Percentiles rank a stretch among this genome's conserved stretches.
Evolutionary conservation across 495 filamentous ascomycete genomes (phyloP).

Genomic region (Penicillium bialowiezense): DNA sequence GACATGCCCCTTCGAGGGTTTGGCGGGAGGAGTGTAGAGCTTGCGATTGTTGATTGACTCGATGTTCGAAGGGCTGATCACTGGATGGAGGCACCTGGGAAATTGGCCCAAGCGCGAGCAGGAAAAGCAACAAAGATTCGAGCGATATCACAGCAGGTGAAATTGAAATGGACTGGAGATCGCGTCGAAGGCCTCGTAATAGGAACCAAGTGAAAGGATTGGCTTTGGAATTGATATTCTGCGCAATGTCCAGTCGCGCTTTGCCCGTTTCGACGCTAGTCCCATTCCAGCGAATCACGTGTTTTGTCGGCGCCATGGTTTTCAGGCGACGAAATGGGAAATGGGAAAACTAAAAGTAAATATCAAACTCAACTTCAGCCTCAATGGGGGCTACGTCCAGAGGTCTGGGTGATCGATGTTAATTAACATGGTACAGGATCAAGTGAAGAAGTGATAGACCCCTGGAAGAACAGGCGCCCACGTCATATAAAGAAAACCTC

Average conservation of each 20-base stretch:
- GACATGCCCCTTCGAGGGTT: slow-evolving; percentile 41
- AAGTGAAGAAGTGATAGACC: no score
- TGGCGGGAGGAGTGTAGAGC: slow-evolving; percentile 5
- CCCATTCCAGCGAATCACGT: slow-evolving; percentile 28
- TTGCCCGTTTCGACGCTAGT: slow-evolving; percentile 32
- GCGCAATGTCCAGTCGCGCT: slow-evolving; percentile 33
- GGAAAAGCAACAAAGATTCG: neutral
- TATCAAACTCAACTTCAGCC: neutral
- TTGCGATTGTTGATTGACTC: slow-evolving; percentile 17
- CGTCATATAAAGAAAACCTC: neutral
- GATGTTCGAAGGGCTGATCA: slow-evolving; percentile 14
- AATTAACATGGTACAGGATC: no score
- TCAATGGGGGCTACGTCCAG: no score
- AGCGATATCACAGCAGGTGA: neutral
- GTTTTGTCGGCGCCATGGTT: slow-evolving; percentile 1
- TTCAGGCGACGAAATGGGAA: slow-evolving; percentile 13
- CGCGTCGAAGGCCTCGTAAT: neutral
- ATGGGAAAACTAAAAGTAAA: no score
- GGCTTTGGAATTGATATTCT: slow-evolving; percentile 25
- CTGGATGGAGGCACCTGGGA: neutral
- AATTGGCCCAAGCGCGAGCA: neutral
- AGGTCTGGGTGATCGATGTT: no score
- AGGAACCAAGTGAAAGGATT: slow-evolving; percentile 25
- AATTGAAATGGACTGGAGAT: neutral
- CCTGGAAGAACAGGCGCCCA: no score